These are phyloP conservation scores for Heliocybe sulcata DNA, from an alignment of 1,284 basidiomycete genomes.

Conservation along the genomic window DNA sequence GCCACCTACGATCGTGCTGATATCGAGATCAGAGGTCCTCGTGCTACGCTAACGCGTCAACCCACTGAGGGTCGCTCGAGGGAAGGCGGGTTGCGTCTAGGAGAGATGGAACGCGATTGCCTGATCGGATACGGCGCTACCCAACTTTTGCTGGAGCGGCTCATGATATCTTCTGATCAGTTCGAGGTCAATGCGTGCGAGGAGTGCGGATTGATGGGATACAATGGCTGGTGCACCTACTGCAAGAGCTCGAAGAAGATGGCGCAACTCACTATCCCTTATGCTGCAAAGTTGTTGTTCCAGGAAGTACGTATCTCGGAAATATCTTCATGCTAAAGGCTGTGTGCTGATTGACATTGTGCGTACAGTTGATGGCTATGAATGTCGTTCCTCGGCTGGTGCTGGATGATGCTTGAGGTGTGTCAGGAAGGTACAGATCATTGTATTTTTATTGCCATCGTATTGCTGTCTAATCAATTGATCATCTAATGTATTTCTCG, in stretches of 20 bases:
- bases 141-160: conserved; percentile 89
- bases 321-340: conserved; percentile 1
- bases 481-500: neutral
- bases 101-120: conserved; percentile 99
- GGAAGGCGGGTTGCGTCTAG: conserved; percentile 94
- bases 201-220: conserved; percentile 93
- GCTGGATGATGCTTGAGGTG: conserved; percentile 66
- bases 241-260: conserved; percentile 97
- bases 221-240: conserved; percentile 93
- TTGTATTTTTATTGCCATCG: conserved; percentile 2
- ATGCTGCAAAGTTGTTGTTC: conserved; percentile 95
- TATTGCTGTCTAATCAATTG: neutral
- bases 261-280: conserved; percentile 95
- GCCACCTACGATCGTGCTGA: neutral
- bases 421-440: conserved; percentile 10
- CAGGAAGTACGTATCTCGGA: conserved; percentile 69
- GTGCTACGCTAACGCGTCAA: conserved; percentile 94
- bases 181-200: conserved; percentile 97
- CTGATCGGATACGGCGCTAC: conserved; percentile 95
- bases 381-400: conserved; percentile 85
- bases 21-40: conserved; percentile 65
- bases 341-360: conserved; percentile 2
- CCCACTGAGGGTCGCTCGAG: conserved; percentile 97
- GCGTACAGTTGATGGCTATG: conserved; percentile 83
- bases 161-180: conserved; percentile 98